Conservation (phyloP, 768 basidiomycete species). For the Lyophyllum semitale region DNA sequence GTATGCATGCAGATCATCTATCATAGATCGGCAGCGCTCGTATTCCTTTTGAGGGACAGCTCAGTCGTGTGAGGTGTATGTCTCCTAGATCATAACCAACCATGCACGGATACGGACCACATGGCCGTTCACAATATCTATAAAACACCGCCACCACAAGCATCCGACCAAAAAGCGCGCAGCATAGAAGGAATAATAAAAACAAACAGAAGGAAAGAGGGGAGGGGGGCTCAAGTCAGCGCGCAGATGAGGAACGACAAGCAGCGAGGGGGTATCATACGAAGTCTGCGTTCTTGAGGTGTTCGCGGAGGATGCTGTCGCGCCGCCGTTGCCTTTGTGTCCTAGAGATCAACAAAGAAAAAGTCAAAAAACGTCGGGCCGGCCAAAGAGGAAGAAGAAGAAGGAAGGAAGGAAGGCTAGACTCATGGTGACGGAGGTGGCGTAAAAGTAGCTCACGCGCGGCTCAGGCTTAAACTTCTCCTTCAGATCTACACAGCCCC, state of each 20-base stretch:
- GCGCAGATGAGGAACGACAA: not conserved
- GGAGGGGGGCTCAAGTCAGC: not conserved
- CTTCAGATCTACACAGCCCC: slow-evolving; percentile 39
- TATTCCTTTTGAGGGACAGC: no score
- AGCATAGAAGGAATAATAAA: not conserved
- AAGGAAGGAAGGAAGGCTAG: not conserved
- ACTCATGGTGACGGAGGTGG: slow-evolving; percentile 63
- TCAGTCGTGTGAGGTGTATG: no score
- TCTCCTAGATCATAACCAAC: no score
- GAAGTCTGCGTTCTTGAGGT: slow-evolving; percentile 47
- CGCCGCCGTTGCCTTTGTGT: slow-evolving; percentile 55
- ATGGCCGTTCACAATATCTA: not conserved
- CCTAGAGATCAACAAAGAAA: no score
- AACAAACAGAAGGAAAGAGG: not conserved
- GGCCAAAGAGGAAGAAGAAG: no score
- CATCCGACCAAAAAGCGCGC: not conserved
- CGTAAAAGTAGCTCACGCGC: slow-evolving; percentile 56
- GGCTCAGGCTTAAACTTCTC: slow-evolving; percentile 50
- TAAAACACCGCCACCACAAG: not conserved
- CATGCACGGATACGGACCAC: no score
- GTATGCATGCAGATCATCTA: no score
- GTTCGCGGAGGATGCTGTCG: slow-evolving; percentile 54
- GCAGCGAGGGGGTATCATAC: slow-evolving; percentile 11
- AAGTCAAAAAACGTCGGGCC: no score
- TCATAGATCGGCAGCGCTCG: no score